Evolutionary conservation across 805 yeast species (phyloP).

Genomic region (Helenozyma baotianmanensis): DNA sequence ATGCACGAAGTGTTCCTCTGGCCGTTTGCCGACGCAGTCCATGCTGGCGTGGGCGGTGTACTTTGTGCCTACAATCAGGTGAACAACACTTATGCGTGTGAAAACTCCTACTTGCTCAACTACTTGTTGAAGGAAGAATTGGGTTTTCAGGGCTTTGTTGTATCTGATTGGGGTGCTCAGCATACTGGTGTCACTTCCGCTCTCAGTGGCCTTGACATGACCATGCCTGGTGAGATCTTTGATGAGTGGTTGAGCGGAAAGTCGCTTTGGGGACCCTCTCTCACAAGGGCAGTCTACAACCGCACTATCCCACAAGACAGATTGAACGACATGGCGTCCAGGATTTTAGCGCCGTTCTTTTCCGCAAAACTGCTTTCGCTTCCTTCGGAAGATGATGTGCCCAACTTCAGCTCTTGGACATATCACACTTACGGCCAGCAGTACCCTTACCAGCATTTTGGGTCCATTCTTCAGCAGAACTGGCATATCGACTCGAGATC

Average conservation of each 20-base stretch:
- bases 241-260: slow-evolving; percentile 51
- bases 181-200: slow-evolving; percentile 54
- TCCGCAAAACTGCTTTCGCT: slow-evolving; percentile 34
- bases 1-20: slow-evolving; percentile 60
- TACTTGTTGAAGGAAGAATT: slow-evolving; percentile 54
- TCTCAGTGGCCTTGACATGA: slow-evolving; percentile 59
- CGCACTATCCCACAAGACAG: slow-evolving; percentile 50
- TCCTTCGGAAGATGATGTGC: slow-evolving; percentile 40
- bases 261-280: slow-evolving; percentile 54
- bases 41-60: slow-evolving; percentile 57
- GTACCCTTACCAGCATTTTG: slow-evolving; percentile 49
- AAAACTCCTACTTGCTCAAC: slow-evolving; percentile 53
- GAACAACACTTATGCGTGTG: slow-evolving; percentile 56
- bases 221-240: slow-evolving; percentile 57
- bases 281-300: slow-evolving; percentile 53
- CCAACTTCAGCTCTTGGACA: slow-evolving; percentile 59
- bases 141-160: slow-evolving; percentile 66
- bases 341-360: slow-evolving; percentile 56
- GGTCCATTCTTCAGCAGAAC: slow-evolving; percentile 51
- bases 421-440: slow-evolving; percentile 50
- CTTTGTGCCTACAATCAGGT: slow-evolving; percentile 59
- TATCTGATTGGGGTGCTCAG: slow-evolving; percentile 65
- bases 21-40: slow-evolving; percentile 63
- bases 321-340: slow-evolving; percentile 57
- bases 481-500: slow-evolving; percentile 52